phyloP scores from a whole-genome alignment of 441 rosid species.

The Adansonia gregorii region DNA sequence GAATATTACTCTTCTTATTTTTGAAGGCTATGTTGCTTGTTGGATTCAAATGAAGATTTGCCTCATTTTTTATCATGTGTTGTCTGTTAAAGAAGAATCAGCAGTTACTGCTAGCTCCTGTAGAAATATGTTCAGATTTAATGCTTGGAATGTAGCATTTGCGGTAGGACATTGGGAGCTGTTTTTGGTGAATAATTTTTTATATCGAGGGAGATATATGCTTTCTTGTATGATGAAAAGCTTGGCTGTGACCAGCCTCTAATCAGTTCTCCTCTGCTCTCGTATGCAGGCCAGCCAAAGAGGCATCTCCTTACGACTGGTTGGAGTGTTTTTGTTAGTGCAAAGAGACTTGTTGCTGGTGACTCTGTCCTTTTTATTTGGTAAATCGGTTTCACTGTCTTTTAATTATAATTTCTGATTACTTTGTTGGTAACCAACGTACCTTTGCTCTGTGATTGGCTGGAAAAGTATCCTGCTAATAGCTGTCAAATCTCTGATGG shows the following conservation, averaged over 20 bases:
- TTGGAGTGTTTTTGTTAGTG: conserved; percentile 92
- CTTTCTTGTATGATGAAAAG: background rate
- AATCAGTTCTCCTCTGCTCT: conserved; percentile 5
- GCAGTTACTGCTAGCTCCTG: background rate
- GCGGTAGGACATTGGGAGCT: background rate
- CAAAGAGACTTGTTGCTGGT: conserved; percentile 89
- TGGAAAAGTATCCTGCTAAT: background rate
- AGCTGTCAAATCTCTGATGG: background rate
- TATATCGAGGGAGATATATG: background rate
- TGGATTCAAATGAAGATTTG: background rate
- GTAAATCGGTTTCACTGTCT: conserved; percentile 43
- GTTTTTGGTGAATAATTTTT: background rate
- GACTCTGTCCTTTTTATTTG: conserved; percentile 92
- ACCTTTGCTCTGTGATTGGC: background rate
- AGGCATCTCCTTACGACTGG: conserved; percentile 97
- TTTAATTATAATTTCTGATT: conserved; percentile 5
- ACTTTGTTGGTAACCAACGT: background rate
- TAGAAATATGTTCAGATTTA: conserved; percentile 7
- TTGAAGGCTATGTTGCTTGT: background rate
- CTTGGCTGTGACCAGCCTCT: background rate
- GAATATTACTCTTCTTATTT: background rate
- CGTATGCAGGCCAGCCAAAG: conserved; percentile 87
- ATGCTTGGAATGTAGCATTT: background rate
- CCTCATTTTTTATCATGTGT: background rate
- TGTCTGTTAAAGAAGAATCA: background rate